Base-by-base conservation (phyloP, 768 basidiomycete species). In the Boletus rubroflammeus region DNA sequence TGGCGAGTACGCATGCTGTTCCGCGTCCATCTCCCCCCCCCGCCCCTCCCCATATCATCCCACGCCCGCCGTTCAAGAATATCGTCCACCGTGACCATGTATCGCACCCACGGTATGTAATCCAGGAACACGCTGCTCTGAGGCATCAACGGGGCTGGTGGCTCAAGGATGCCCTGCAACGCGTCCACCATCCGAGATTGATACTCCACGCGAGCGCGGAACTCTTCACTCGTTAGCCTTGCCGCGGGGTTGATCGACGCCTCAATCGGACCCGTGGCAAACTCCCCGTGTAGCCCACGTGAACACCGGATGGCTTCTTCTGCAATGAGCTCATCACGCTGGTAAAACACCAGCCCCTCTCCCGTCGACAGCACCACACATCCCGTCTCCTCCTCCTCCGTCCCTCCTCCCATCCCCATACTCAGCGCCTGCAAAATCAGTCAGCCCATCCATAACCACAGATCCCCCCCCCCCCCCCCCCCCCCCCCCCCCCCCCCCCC, bases 61-160 rank as follows among this genome's bases (percentile, higher is more conserved):
- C 75, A 60, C 60, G 53, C 69, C 29, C 38, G 55, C 17, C 56
- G 56, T 35, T 68, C 67, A 23, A 60, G 59, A 39, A 43, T 51
- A 56, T 93, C 90, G 58, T 96, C 93, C 35, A 72, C 78, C 26
- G 54, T 69, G 38, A 88, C 82, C 67, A 95, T 87, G 55, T 72
- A 63, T 54, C 85, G 75, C 46, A 92, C 73, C 70, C 78, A 80
- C 31, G 92, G 86, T 60, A 81, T 72, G 70, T 90, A 88, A 45
- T 95, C 89, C 64, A 85, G 67, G 62, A 80, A 78, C 54, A 87
- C 69, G 36, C 72, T 71, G 19, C 64, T 63, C 45, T 78, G 73
- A 13, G 79, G 76, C 64, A 81, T 71, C 40, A 76, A 55, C 50
- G 78, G 71, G 28, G 71, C 66, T 19, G 73, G 67, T 50, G 72